These are phyloP conservation scores for Aspergillus fischeri DNA, from an alignment of 2,329 filamentous ascomycete genomes.

Conservation along the genomic window DNA sequence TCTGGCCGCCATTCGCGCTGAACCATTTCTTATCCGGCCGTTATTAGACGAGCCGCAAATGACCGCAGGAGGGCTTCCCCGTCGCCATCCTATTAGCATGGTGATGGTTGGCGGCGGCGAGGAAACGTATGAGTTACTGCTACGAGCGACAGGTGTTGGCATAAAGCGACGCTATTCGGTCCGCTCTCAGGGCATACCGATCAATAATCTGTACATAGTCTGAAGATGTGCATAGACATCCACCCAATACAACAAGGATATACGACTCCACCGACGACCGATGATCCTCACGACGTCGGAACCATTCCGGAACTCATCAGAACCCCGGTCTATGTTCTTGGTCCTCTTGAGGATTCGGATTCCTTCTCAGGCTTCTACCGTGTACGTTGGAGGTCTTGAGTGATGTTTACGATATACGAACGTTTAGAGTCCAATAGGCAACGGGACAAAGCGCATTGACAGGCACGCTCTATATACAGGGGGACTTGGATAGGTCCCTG, in stretches of 20 bases:
- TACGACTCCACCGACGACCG: not conserved
- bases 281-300: not conserved
- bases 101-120: constrained; percentile 74
- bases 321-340: too few species aligned
- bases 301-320: too few species aligned
- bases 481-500: too few species aligned
- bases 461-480: too few species aligned
- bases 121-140: constrained; percentile 61
- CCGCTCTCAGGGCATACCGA: constrained; percentile 71
- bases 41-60: constrained; percentile 70
- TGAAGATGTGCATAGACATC: constrained; percentile 26
- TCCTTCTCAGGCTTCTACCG: too few species aligned
- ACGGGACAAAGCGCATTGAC: too few species aligned
- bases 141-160: constrained; percentile 63
- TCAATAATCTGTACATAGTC: constrained; percentile 72
- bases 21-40: constrained; percentile 54
- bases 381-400: too few species aligned
- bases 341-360: too few species aligned
- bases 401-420: too few species aligned
- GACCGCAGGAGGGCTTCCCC: constrained; percentile 64
- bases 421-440: too few species aligned
- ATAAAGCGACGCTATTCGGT: constrained; percentile 75
- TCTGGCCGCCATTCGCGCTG: constrained; percentile 32
- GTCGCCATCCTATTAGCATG: constrained; percentile 73
- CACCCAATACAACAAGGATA: not conserved